A percentile compares a stretch with the other conserved stretches of the same genome.
These are phyloP conservation scores for Mortierella sp. DNA, from an alignment of 371 early-diverging fungal genomes.

Conservation along the genomic window DNA sequence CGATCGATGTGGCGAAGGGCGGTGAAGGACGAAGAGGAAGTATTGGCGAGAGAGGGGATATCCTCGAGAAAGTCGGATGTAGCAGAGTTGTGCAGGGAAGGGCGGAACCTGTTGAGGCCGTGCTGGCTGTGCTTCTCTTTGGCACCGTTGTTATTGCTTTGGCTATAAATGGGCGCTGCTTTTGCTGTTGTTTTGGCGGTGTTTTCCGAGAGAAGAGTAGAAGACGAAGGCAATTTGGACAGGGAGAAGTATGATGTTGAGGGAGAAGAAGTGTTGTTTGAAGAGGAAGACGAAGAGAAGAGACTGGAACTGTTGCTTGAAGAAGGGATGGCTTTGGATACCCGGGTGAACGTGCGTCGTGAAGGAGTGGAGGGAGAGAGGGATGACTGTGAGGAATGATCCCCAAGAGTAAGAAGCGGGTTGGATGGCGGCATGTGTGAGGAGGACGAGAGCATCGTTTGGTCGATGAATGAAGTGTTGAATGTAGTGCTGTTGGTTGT, in stretches of 20 bases:
- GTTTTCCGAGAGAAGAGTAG: no score
- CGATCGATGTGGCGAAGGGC: constrained; percentile 21
- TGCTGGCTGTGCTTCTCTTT: constrained; percentile 2
- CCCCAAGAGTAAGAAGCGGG: not conserved
- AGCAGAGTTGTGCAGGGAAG: not conserved
- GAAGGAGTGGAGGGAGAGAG: not conserved
- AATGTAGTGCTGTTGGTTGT: no score
- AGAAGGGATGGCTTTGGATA: not conserved
- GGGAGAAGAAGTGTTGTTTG: not conserved
- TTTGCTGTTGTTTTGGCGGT: not conserved
- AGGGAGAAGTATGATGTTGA: not conserved
- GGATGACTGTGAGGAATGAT: not conserved
- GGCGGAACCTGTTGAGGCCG: constrained; percentile 12
- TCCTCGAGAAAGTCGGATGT: constrained; percentile 10
- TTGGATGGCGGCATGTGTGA: not conserved
- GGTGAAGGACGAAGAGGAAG: constrained; percentile 4
- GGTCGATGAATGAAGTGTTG: not conserved
- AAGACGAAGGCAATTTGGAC: not conserved
- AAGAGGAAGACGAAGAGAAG: not conserved
- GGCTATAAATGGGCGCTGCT: not conserved
- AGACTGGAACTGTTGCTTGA: not conserved
- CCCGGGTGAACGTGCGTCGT: not conserved
- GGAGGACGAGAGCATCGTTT: not conserved
- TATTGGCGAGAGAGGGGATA: no score
- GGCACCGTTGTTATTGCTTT: not conserved